A percentile compares a stretch with the other conserved stretches of the same genome.
phyloP scores from a whole-genome alignment of 305 asterid genomes.

The Fraxinus sp. region DNA sequence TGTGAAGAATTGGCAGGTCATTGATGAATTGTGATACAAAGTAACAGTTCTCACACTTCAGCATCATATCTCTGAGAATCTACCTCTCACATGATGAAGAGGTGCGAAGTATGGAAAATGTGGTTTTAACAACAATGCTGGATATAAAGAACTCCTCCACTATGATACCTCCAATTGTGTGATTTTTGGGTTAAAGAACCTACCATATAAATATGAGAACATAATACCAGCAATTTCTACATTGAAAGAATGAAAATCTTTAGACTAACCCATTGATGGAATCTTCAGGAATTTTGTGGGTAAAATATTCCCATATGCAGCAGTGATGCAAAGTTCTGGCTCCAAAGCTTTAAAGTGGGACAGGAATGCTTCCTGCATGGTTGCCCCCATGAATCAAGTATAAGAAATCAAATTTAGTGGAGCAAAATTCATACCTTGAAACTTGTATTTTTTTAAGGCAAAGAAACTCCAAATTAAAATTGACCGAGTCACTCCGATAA shows the following conservation, averaged over 20 bases:
- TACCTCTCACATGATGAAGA: constrained; percentile 6
- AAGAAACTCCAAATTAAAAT: not conserved
- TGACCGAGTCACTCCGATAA: not conserved
- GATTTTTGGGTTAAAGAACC: not conserved
- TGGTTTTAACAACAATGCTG: not conserved
- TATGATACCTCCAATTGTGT: not conserved
- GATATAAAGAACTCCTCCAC: not conserved
- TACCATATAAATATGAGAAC: not conserved
- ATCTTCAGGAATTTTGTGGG: constrained; percentile 80
- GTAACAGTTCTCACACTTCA: not conserved
- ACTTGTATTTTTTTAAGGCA: not conserved
- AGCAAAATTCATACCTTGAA: not conserved
- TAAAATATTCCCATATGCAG: constrained; percentile 93
- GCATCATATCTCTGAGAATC: not conserved
- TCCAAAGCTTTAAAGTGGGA: constrained; percentile 61
- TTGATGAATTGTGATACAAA: not conserved
- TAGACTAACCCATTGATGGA: constrained; percentile 80
- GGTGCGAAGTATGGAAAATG: not conserved
- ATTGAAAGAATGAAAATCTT: constrained; percentile 1
- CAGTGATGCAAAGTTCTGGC: constrained; percentile 92
- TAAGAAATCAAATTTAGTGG: not conserved
- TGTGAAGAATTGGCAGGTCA: not conserved
- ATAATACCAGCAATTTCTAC: not conserved
- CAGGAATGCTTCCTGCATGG: constrained; percentile 72
- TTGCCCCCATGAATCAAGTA: constrained; percentile 11